These are phyloP conservation scores for Apiotrichum porosum DNA, from an alignment of 1,284 basidiomycete genomes.

Conservation along the genomic window DNA sequence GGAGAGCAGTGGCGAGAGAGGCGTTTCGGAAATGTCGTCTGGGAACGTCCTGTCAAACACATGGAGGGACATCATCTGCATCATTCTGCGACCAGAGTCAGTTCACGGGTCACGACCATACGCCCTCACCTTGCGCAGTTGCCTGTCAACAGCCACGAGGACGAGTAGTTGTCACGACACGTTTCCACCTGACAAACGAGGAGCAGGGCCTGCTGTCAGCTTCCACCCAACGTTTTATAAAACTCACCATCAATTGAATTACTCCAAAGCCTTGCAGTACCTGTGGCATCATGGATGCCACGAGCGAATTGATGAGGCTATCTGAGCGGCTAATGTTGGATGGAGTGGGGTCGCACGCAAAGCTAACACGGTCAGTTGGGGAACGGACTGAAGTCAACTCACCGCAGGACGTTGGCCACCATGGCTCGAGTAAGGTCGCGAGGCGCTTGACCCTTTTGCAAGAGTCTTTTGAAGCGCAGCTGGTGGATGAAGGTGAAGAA, in stretches of 20 bases:
- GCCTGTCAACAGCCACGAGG: slow-evolving; percentile 15
- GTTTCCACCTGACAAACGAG: slow-evolving; percentile 6
- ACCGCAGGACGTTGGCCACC: slow-evolving; percentile 7
- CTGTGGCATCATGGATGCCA: background rate
- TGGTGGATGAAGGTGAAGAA: slow-evolving; percentile 19
- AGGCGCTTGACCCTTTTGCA: slow-evolving; percentile 10
- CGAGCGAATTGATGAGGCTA: slow-evolving; percentile 1
- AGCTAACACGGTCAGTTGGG: slow-evolving; percentile 1
- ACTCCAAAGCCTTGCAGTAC: slow-evolving; percentile 13
- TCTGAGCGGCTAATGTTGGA: slow-evolving; percentile 6
- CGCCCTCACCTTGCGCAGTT: slow-evolving; percentile 7
- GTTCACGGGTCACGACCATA: too few relatives aligned
- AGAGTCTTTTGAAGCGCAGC: slow-evolving; percentile 10
- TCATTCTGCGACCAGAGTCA: slow-evolving; percentile 11
- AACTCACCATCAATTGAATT: slow-evolving; percentile 16
- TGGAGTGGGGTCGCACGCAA: slow-evolving; percentile 3
- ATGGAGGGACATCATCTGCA: slow-evolving; percentile 22
- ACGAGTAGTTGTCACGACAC: slow-evolving; percentile 8
- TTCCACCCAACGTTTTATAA: too few relatives aligned
- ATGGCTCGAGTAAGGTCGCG: slow-evolving; percentile 12
- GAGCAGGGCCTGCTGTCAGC: background rate
- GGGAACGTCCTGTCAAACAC: slow-evolving; percentile 13
- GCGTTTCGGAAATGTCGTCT: background rate
- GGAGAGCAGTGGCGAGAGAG: slow-evolving; percentile 11
- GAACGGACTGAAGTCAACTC: too few relatives aligned